Percentiles rank a stretch among this genome's conserved stretches.
Conservation (phyloP, 345 rosid genomes). For the Passiflora organensis region DNA sequence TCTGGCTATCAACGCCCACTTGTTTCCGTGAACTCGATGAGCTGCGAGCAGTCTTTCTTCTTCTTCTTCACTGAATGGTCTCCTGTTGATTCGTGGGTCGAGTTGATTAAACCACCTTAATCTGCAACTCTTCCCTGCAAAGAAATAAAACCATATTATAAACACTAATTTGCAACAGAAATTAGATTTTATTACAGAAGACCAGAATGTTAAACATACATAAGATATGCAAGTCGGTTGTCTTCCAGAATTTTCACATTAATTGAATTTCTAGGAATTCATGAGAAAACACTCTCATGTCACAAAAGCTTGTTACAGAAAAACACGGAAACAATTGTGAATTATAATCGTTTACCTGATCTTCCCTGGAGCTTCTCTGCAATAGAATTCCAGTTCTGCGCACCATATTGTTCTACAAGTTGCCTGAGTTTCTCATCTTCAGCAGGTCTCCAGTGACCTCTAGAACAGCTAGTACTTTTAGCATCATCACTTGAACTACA, state of each 20-base stretch:
- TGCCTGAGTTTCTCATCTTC: slow-evolving; percentile 31
- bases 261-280: too few relatives aligned
- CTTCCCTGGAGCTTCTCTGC: slow-evolving; percentile 32
- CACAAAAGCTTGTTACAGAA: too few relatives aligned
- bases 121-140: slow-evolving; percentile 30
- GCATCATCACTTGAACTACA: slow-evolving; percentile 11
- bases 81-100: slow-evolving; percentile 31
- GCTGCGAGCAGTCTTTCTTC: slow-evolving; percentile 27
- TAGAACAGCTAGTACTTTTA: slow-evolving; percentile 13
- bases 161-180: too few relatives aligned
- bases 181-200: too few relatives aligned
- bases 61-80: slow-evolving; percentile 25
- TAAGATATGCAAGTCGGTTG: too few relatives aligned
- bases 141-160: too few relatives aligned
- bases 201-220: too few relatives aligned
- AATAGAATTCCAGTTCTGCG: slow-evolving; percentile 32
- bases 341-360: slow-evolving; percentile 25
- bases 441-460: slow-evolving; percentile 35
- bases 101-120: slow-evolving; percentile 35
- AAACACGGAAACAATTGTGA: too few relatives aligned
- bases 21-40: slow-evolving; percentile 29
- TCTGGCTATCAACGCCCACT: slow-evolving; percentile 31
- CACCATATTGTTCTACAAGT: slow-evolving; percentile 29
- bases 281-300: not conserved
- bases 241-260: too few relatives aligned